phyloP scores from a whole-genome alignment of 2,329 filamentous ascomycete species.

The Fusarium fracticaudum region DNA sequence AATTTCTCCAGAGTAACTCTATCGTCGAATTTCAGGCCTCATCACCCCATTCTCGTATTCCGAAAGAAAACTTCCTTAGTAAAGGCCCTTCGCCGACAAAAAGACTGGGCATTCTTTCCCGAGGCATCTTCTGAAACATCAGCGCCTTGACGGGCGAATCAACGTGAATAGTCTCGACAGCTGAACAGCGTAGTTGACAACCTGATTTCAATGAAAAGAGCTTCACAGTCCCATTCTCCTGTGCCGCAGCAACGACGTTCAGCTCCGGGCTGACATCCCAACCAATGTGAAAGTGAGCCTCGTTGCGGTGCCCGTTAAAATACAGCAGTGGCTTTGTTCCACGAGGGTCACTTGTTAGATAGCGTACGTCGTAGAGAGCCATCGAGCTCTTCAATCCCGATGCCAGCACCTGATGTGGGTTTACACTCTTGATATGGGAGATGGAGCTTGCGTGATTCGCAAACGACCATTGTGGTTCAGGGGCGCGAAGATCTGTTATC shows the following conservation, averaged over 20 bases:
- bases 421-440: constrained; percentile 61
- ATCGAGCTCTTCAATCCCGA: constrained; percentile 61
- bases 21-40: constrained; percentile 44
- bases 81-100: constrained; percentile 53
- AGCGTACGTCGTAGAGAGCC: constrained; percentile 67
- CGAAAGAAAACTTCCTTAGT: constrained; percentile 58
- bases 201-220: constrained; percentile 63
- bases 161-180: constrained; percentile 36
- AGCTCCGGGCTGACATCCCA: constrained; percentile 60
- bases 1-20: background rate
- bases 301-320: constrained; percentile 63
- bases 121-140: constrained; percentile 56
- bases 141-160: constrained; percentile 53
- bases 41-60: constrained; percentile 45
- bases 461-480: constrained; percentile 47
- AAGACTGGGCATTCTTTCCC: constrained; percentile 57
- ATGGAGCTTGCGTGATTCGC: constrained; percentile 53
- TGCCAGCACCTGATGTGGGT: constrained; percentile 61
- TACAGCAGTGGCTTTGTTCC: constrained; percentile 52
- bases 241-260: constrained; percentile 63
- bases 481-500: constrained; percentile 56
- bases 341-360: constrained; percentile 35
- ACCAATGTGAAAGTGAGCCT: constrained; percentile 58
- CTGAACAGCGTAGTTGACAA: constrained; percentile 44
- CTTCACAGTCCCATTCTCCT: constrained; percentile 58